phyloP scores from a whole-genome alignment of 2,329 filamentous ascomycete species.

The Didymella pomorum region DNA sequence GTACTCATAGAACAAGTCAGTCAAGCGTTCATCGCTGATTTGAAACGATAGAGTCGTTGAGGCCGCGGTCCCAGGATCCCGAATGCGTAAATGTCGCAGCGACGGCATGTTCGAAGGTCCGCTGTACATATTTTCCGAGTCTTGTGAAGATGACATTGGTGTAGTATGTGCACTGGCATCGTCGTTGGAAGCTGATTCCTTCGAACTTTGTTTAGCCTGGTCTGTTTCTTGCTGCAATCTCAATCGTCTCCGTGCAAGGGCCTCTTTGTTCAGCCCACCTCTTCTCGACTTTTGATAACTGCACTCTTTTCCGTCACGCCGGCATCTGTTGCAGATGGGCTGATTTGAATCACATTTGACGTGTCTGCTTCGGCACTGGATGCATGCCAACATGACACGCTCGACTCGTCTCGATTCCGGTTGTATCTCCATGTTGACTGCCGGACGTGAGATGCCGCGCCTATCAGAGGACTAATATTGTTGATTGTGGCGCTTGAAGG shows the following conservation, averaged over 20 bases:
- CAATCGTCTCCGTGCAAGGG: slow-evolving; percentile 39
- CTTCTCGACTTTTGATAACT: slow-evolving; percentile 44
- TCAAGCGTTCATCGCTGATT: slow-evolving; percentile 37
- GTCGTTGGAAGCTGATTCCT: neutral
- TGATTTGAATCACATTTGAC: slow-evolving; percentile 48
- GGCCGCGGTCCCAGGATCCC: slow-evolving; percentile 3
- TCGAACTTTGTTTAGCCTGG: slow-evolving; percentile 19
- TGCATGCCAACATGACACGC: slow-evolving; percentile 44
- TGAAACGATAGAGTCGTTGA: slow-evolving; percentile 30
- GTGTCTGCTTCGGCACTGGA: slow-evolving; percentile 46
- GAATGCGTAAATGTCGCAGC: slow-evolving; percentile 12
- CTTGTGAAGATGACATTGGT: slow-evolving; percentile 9
- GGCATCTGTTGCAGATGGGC: slow-evolving; percentile 43
- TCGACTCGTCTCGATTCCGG: slow-evolving; percentile 33
- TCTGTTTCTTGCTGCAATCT: slow-evolving; percentile 39
- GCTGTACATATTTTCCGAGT: neutral
- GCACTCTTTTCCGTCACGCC: slow-evolving; percentile 45
- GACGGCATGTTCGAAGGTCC: slow-evolving; percentile 4
- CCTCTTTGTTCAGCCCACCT: slow-evolving; percentile 46
- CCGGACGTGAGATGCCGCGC: neutral
- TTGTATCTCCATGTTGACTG: slow-evolving; percentile 31
- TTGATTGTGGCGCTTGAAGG: neutral
- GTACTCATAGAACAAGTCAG: slow-evolving; percentile 50
- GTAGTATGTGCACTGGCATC: slow-evolving; percentile 1
- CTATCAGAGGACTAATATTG: neutral